Evolutionary conservation across 2,329 filamentous ascomycete genomes (phyloP).

Genomic region (Cytospora leucostoma): DNA sequence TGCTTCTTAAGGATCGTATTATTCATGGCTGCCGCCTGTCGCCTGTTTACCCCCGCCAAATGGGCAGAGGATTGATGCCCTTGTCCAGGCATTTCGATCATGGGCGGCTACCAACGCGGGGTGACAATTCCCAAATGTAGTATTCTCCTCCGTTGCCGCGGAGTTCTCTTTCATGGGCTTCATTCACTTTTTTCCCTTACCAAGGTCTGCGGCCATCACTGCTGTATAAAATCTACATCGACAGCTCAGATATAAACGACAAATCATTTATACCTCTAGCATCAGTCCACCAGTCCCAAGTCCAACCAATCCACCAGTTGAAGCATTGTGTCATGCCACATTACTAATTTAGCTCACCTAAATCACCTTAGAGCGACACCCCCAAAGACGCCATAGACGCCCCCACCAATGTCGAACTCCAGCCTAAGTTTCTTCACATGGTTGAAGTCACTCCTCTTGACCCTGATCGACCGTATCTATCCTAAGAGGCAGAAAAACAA

Average conservation of each 20-base stretch:
- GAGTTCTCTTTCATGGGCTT: neutral
- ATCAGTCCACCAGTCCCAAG: neutral
- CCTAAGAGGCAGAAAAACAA: constrained; percentile 18
- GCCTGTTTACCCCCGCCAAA: neutral
- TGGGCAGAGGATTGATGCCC: neutral
- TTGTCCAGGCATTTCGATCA: neutral
- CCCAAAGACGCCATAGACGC: neutral
- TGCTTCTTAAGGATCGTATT: neutral
- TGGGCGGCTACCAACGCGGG: neutral
- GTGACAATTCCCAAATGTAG: neutral
- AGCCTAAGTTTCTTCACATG: constrained; percentile 20
- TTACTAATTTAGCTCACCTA: neutral
- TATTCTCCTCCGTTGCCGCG: neutral
- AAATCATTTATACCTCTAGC: neutral
- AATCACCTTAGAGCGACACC: neutral
- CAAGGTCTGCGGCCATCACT: neutral
- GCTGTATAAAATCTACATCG: neutral
- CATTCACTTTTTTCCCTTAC: neutral
- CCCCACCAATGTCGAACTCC: constrained; percentile 21
- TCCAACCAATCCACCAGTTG: neutral
- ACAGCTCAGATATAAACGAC: neutral
- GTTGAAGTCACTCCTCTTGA: constrained; percentile 16
- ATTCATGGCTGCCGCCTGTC: neutral
- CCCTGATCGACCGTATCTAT: constrained; percentile 22
- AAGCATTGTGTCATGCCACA: neutral